These are phyloP conservation scores for Zygnema cylindricum DNA, from an alignment of 139 green algal species.

Conservation along the genomic window DNA sequence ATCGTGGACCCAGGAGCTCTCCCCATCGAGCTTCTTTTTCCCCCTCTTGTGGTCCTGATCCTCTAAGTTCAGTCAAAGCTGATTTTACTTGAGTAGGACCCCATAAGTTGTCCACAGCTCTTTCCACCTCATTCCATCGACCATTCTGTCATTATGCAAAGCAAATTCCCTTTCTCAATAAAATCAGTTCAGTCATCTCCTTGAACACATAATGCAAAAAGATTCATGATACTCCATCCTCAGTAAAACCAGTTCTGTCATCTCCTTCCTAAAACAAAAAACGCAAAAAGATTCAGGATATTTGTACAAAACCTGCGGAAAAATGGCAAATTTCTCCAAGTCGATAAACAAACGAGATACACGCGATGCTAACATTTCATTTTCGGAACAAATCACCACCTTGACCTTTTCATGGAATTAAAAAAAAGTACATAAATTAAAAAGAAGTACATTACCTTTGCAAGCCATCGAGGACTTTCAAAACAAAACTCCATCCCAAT, in stretches of 20 bases:
- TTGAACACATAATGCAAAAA: too few species aligned
- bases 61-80: slow-evolving; percentile 3
- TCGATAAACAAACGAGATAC: too few species aligned
- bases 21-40: slow-evolving; percentile 22
- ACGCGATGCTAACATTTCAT: slow-evolving; percentile 9
- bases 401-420: background rate
- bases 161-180: too few species aligned
- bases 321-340: too few species aligned
- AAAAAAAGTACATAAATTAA: background rate
- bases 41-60: background rate
- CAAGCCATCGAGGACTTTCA: slow-evolving; percentile 42
- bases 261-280: too few species aligned
- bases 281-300: too few species aligned
- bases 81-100: slow-evolving; percentile 18
- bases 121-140: slow-evolving; percentile 17
- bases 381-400: background rate
- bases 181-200: too few species aligned
- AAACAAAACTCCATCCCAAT: slow-evolving; percentile 40
- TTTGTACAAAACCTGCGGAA: too few species aligned
- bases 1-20: slow-evolving; percentile 22
- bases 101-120: slow-evolving; percentile 7
- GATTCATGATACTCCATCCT: too few species aligned
- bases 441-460: slow-evolving; percentile 21
- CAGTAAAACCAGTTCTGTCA: too few species aligned
- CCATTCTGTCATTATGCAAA: slow-evolving; percentile 4